Evolutionary conservation across 768 basidiomycete genomes (phyloP), one percentile per base, ranked within the genome.

Genomic region (Mycena rosella): DNA sequence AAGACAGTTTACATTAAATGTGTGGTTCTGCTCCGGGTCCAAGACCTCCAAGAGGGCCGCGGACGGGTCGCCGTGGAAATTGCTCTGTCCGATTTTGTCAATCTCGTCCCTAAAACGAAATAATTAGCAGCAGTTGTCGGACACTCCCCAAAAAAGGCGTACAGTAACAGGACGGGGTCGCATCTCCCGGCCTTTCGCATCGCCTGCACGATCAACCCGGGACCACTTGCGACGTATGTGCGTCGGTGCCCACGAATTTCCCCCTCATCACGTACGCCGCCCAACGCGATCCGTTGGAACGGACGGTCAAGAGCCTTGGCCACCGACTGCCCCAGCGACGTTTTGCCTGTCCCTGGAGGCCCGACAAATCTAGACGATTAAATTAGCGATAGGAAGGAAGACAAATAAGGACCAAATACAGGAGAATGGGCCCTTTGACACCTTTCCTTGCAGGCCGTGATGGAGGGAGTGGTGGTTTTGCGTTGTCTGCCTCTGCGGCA

Each of bases 231-330:
- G n/a, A 96, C 95, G 73, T 98, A 98, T 26, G 96, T 98, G 59
- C 96, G 84, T 75, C 86, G 79, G 71, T 93, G 92, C 2, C 91
- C 91, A 51, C 92, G 83, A 55, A 93, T 91, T 76, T 92, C 92
- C 0, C 94, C 96, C 78, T 98, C 96, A 73, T 98, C 96, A 3
- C 96, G 86, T 10, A 98, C 94, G 32, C 96, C 96, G 14, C 96
- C 96, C 0, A 98, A 85, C 1, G 94, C 92, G 69, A 98, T 96
- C 14, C 96, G 89, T 73, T 97, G 92, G 85, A 97, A 98, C 2
- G 95, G 95, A 48, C 96, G 83, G 27, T 86, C 85, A 11, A 98
- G 85, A 0, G 95, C 91, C 45, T 89, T 89, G 4, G 96, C 96
- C 30, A 98, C 87, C 0, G 93, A 95, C 71, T 93, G 91, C 0